phyloP scores from a whole-genome alignment of 768 basidiomycete species.

The Mycena sanguinolenta region DNA sequence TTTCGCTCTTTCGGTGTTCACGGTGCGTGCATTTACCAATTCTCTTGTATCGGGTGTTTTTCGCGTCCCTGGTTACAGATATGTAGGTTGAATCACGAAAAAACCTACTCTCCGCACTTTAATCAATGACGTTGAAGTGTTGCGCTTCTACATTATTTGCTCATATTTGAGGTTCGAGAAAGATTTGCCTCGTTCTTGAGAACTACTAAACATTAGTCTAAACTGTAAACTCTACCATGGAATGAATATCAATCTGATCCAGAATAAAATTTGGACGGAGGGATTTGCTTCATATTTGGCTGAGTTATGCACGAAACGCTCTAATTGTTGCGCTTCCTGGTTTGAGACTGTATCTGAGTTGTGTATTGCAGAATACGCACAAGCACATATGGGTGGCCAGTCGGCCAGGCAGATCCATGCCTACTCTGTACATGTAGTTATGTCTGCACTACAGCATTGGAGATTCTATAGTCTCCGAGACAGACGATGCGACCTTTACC shows the following conservation, averaged over 20 bases:
- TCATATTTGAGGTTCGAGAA: slow-evolving; percentile 1
- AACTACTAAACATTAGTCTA: not conserved
- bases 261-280: not conserved
- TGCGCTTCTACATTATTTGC: slow-evolving; percentile 7
- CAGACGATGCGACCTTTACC: too few species aligned
- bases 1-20: not conserved
- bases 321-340: too few species aligned
- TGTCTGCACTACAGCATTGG: too few species aligned
- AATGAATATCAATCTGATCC: not conserved
- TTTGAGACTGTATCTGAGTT: too few species aligned
- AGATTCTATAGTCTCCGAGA: too few species aligned
- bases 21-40: slow-evolving; percentile 1
- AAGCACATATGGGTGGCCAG: too few species aligned
- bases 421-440: too few species aligned
- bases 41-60: not conserved
- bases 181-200: slow-evolving; percentile 6
- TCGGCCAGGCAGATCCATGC: too few species aligned
- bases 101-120: not conserved
- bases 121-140: slow-evolving; percentile 4
- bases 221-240: not conserved
- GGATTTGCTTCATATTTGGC: not conserved
- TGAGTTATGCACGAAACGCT: not conserved
- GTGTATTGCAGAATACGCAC: too few species aligned
- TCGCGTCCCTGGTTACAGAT: slow-evolving; percentile 1
- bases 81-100: not conserved